Conservation (phyloP, 148 eudicot species). For the Camellia japonica region DNA sequence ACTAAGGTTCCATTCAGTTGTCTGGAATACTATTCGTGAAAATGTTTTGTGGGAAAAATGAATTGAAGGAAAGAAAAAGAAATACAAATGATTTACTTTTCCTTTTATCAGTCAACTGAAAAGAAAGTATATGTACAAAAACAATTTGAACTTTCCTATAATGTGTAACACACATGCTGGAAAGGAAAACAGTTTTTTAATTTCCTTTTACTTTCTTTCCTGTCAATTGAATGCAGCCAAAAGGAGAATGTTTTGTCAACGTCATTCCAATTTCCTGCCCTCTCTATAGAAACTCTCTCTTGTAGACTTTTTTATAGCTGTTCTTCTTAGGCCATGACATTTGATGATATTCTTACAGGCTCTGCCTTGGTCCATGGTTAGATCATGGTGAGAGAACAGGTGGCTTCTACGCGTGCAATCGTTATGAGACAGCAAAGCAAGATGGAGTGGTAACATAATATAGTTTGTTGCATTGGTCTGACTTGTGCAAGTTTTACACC, state of each 20-base stretch:
- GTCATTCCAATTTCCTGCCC: not conserved
- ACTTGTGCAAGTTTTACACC: not conserved
- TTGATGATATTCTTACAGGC: constrained; percentile 45
- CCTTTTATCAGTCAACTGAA: too few species aligned
- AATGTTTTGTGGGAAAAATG: too few species aligned
- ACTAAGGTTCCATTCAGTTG: not conserved
- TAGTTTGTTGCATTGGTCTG: not conserved
- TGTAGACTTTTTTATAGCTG: not conserved
- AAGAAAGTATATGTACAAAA: too few species aligned
- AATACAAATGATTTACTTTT: too few species aligned
- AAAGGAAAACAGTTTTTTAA: too few species aligned
- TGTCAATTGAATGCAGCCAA: too few species aligned
- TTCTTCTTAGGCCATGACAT: constrained; percentile 6
- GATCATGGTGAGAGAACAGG: constrained; percentile 92
- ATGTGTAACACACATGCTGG: too few species aligned
- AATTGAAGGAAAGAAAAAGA: too few species aligned
- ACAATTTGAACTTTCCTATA: too few species aligned
- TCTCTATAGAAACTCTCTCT: not conserved
- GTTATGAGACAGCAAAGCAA: constrained; percentile 90
- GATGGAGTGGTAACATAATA: constrained; percentile 67
- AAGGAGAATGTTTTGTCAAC: not conserved
- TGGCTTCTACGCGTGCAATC: constrained; percentile 93
- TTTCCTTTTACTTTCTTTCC: too few species aligned
- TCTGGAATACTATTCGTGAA: too few species aligned
- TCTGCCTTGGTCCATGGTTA: constrained; percentile 86